A percentile compares a stretch with the other conserved stretches of the same genome.
Conservation (phyloP, 2,329 filamentous ascomycete species). For the Pseudogymnoascus sp. region DNA sequence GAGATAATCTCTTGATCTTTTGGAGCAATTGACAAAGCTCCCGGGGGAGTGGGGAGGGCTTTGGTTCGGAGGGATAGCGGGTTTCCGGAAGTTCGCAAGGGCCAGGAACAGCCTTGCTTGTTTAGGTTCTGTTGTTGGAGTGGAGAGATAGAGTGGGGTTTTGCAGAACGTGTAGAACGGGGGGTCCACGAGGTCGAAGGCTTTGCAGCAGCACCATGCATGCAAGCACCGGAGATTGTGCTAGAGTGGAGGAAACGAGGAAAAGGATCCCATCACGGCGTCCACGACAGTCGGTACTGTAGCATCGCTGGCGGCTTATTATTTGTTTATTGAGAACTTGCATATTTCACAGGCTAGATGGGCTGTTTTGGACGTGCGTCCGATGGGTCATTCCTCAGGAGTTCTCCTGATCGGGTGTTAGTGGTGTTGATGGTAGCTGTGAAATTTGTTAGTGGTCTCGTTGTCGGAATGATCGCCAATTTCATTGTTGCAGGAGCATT, state of each 20-base stretch:
- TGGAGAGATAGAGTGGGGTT: neutral
- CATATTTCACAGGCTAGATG: neutral
- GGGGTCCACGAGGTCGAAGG: neutral
- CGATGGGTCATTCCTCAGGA: neutral
- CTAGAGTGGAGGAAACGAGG: neutral
- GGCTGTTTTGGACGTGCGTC: neutral
- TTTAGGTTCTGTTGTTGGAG: neutral
- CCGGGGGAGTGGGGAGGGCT: slow-evolving; percentile 2
- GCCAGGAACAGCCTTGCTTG: slow-evolving; percentile 2
- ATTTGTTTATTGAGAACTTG: slow-evolving; percentile 8
- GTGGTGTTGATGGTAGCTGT: neutral
- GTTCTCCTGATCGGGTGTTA: neutral
- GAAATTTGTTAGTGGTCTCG: neutral
- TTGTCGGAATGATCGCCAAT: slow-evolving; percentile 7
- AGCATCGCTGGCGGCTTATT: neutral
- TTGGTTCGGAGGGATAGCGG: neutral
- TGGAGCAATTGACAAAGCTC: slow-evolving; percentile 3
- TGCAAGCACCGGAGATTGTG: neutral
- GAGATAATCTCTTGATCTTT: neutral
- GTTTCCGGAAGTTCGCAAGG: slow-evolving; percentile 1
- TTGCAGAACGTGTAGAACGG: neutral
- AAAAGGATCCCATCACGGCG: neutral
- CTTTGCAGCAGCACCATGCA: neutral
- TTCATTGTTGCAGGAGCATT: slow-evolving; percentile 7
- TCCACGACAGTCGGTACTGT: neutral